Evolutionary conservation across 495 filamentous ascomycete genomes (phyloP).

Genomic region (Neurospora sp.): DNA sequence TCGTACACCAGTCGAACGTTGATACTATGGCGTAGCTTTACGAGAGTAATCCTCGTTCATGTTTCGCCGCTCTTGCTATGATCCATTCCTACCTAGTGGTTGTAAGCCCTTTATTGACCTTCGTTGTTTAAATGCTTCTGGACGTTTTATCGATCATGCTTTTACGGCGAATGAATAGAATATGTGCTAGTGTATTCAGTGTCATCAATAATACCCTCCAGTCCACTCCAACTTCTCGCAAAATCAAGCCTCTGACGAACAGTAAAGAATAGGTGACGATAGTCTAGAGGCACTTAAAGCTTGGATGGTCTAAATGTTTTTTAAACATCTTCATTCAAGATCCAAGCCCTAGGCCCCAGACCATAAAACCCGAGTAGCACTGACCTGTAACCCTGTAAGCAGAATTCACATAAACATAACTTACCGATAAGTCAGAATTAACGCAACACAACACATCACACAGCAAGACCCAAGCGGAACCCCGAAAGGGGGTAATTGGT

Average conservation of each 20-base stretch:
- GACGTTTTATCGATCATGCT: too few relatives aligned
- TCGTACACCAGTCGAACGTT: neutral
- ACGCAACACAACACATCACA: neutral
- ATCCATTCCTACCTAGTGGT: neutral
- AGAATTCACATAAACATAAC: neutral
- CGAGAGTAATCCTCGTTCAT: neutral
- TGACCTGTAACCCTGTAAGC: neutral
- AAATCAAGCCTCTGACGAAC: too few relatives aligned
- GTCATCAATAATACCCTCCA: too few relatives aligned
- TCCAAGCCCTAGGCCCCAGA: too few relatives aligned
- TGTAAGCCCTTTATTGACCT: neutral
- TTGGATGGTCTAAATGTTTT: too few relatives aligned
- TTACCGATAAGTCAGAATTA: neutral
- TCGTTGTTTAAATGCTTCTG: neutral
- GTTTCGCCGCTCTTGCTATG: neutral
- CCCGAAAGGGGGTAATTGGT: neutral
- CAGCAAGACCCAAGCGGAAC: neutral
- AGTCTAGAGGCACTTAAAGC: too few relatives aligned
- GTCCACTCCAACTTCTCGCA: too few relatives aligned
- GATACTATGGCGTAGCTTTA: neutral
- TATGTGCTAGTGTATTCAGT: too few relatives aligned
- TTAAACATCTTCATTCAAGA: too few relatives aligned
- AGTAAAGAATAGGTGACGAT: too few relatives aligned
- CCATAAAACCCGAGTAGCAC: neutral
- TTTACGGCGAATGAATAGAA: too few relatives aligned